These are phyloP conservation scores for Phaffia tasmanica DNA, from an alignment of 768 basidiomycete genomes.

Conservation along the genomic window DNA sequence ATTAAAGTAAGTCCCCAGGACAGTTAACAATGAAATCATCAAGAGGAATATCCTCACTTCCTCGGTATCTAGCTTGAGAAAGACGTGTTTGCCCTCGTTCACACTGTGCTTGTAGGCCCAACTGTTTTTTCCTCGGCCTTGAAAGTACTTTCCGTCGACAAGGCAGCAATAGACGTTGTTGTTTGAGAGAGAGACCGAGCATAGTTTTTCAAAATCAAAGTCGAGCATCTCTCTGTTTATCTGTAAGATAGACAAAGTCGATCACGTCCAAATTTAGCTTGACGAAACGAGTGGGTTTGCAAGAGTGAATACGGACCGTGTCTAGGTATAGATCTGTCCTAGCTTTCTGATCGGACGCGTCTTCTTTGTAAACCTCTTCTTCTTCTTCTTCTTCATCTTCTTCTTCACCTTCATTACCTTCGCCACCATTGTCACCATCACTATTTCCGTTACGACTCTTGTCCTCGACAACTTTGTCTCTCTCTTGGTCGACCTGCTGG, in stretches of 20 bases:
- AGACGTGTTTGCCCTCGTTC: constrained; percentile 96
- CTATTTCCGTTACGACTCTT: too few species aligned
- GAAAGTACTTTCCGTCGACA: constrained; percentile 97
- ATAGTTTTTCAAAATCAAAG: constrained; percentile 98
- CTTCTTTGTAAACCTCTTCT: constrained; percentile 28
- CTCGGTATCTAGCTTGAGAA: constrained; percentile 85
- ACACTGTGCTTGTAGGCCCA: constrained; percentile 96
- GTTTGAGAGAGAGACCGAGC: constrained; percentile 89
- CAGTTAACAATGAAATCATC: constrained; percentile 3
- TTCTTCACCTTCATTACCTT: constrained; percentile 26
- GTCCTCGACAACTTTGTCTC: too few species aligned
- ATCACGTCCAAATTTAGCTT: neutral
- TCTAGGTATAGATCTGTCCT: constrained; percentile 86
- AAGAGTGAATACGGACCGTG: constrained; percentile 50
- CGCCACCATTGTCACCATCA: too few species aligned
- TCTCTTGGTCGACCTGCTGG: too few species aligned
- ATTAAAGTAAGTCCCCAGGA: neutral
- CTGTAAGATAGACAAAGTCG: constrained; percentile 41
- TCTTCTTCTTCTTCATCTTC: constrained; percentile 36
- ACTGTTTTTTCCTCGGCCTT: constrained; percentile 84
- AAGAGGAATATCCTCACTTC: constrained; percentile 50
- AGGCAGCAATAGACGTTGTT: constrained; percentile 97
- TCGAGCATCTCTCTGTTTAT: constrained; percentile 82
- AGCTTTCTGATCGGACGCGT: constrained; percentile 33
- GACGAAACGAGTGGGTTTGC: neutral